Conservation (phyloP, 2,329 filamentous ascomycete species). For the Pyrenophora graminea region DNA sequence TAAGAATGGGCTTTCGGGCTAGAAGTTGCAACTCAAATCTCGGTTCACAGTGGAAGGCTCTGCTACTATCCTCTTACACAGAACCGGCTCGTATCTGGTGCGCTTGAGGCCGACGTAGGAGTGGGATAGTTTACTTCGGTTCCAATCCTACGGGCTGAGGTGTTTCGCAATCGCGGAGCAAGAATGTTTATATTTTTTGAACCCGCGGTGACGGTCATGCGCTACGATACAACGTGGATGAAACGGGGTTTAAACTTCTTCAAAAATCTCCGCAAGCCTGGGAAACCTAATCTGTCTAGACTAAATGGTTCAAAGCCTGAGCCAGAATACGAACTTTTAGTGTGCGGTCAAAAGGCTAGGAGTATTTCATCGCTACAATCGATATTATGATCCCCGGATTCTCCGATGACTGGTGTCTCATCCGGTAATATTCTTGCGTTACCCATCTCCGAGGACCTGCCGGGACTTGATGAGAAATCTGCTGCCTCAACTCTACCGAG, state of each 20-base stretch:
- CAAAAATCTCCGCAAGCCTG: neutral
- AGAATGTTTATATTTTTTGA: neutral
- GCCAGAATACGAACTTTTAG: neutral
- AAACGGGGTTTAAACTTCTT: slow-evolving; percentile 1
- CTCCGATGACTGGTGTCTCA: neutral
- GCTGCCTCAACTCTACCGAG: neutral
- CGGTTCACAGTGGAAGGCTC: too few species aligned
- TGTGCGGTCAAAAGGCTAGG: neutral
- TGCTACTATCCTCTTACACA: too few species aligned
- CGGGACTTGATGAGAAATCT: neutral
- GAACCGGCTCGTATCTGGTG: too few species aligned
- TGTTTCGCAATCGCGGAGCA: neutral
- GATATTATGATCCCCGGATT: neutral
- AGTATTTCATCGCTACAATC: neutral
- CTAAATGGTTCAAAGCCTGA: neutral
- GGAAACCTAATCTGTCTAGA: neutral
- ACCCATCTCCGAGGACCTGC: neutral
- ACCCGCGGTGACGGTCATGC: neutral
- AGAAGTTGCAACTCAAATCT: too few species aligned
- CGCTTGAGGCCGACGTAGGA: too few species aligned
- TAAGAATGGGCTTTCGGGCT: too few species aligned
- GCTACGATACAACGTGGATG: neutral
- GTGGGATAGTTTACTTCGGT: too few species aligned
- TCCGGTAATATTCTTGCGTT: neutral
- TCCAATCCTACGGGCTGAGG: too few species aligned